Base-by-base conservation (phyloP, 306 rosid genomes). In the Astragalus membranaceus region DNA sequence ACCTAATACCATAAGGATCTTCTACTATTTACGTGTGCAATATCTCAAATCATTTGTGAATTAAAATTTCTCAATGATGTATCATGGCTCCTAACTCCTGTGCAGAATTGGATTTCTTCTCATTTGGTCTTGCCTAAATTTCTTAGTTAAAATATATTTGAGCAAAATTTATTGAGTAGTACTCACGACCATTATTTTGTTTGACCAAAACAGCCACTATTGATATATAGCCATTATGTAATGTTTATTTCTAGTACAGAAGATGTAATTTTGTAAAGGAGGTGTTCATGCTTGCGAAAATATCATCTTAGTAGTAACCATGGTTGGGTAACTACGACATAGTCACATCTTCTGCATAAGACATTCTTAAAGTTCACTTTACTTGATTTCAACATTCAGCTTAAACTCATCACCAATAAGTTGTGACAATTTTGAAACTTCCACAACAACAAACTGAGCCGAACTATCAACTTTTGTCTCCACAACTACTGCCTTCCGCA, bases 371-470 rank as follows among this genome's bases (percentile, higher is more conserved):
- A 17, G 50, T 39, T 36, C 60, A 58, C 53, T 73, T 73, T 74
- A 69, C 41, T 12, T 16, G 11, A 75, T 57, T 66, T 62, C 20
- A 17, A 76, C 29, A 52, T 77, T 86, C 56, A 92, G 42, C 81
- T 70, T 67, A 75, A 93, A 90, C 67, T 85, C 85, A 79, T 80
- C 65, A 29, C 96, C 89, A 9, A 92, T 88, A 67, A 80, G 91
- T 42, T 80, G 72, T 4, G 87, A 70, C 64, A 93, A 39, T 5
- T 74, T 67, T 29, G 89, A 65, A 70, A 78, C 59, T 81, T 86
- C 87, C 3, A 82, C 55, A 10, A 0, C 72, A 65, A 50, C 53
- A 68, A 85, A 88, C 61, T 79, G 36, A 6, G 83, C 77, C n/a
- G 69, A 57, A 11, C 69, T 54, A 14, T 78, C 74, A 44, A 73